A percentile compares a stretch with the other conserved stretches of the same genome.
phyloP scores from a whole-genome alignment of 2,329 filamentous ascomycete species.

The Didymella keratinophila region DNA sequence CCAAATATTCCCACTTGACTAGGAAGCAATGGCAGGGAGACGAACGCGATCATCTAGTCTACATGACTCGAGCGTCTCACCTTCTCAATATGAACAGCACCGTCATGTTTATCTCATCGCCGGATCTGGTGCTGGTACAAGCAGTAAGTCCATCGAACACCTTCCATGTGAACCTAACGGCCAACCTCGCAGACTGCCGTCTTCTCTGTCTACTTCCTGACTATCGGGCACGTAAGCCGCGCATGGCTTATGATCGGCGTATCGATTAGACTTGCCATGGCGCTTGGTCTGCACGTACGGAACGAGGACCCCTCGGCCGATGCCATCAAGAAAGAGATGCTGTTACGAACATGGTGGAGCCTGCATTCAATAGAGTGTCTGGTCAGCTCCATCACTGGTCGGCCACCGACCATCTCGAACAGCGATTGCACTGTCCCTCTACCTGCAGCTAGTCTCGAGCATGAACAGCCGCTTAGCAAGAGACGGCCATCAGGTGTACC shows the following conservation, averaged over 20 bases:
- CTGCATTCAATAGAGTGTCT: slow-evolving; percentile 50
- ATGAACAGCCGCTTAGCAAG: background rate
- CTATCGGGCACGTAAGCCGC: slow-evolving; percentile 38
- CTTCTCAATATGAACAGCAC: slow-evolving; percentile 34
- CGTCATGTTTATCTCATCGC: slow-evolving; percentile 35
- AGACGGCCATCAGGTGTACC: background rate
- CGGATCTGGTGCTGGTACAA: slow-evolving; percentile 51
- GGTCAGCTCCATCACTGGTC: slow-evolving; percentile 50
- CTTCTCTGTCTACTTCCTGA: slow-evolving; percentile 38
- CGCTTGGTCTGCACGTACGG: slow-evolving; percentile 50
- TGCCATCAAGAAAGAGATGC: slow-evolving; percentile 41
- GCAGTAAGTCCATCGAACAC: slow-evolving; percentile 32
- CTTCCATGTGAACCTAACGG: slow-evolving; percentile 19
- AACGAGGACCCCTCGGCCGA: slow-evolving; percentile 42
- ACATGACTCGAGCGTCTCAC: slow-evolving; percentile 46
- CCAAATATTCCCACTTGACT: slow-evolving; percentile 48
- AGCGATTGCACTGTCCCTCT: slow-evolving; percentile 45
- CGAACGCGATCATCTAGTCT: slow-evolving; percentile 49
- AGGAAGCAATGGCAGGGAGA: slow-evolving; percentile 39
- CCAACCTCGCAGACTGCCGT: slow-evolving; percentile 24
- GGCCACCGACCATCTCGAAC: slow-evolving; percentile 46
- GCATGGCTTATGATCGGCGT: slow-evolving; percentile 50
- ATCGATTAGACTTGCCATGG: slow-evolving; percentile 48
- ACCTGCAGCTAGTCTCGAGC: slow-evolving; percentile 24
- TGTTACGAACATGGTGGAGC: slow-evolving; percentile 52